phyloP scores from a whole-genome alignment of 768 basidiomycete genomes.

The Phaeotremella skinneri region DNA sequence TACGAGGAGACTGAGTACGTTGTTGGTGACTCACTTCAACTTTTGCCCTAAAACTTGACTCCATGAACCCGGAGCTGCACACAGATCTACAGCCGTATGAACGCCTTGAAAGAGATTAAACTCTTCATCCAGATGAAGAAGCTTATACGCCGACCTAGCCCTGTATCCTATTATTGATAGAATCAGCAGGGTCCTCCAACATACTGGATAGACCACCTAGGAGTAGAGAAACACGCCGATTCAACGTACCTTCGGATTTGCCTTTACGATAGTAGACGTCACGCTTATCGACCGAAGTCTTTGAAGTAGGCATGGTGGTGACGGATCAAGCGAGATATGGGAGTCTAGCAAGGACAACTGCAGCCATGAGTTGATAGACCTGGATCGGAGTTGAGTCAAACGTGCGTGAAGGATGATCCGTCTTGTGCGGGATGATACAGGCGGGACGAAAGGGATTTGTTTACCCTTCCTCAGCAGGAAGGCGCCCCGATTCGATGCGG shows the following conservation, averaged over 20 bases:
- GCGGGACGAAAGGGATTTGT: not conserved
- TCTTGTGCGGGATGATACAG: not conserved
- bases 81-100: conserved; percentile 48
- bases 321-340: not conserved
- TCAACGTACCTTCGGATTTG: conserved; percentile 27
- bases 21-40: conserved; percentile 38
- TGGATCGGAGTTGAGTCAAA: not conserved
- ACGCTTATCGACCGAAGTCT: conserved; percentile 47
- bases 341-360: too few species aligned
- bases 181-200: not conserved
- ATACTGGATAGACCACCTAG: not conserved
- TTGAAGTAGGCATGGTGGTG: conserved; percentile 42
- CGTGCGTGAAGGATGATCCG: not conserved
- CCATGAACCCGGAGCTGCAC: conserved; percentile 53
- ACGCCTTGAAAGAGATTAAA: conserved; percentile 49
- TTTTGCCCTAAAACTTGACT: conserved; percentile 52
- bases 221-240: not conserved
- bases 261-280: conserved; percentile 50
- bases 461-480: not conserved
- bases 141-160: conserved; percentile 50
- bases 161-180: conserved; percentile 34
- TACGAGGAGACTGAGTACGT: conserved; percentile 2
- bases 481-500: not conserved
- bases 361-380: too few species aligned
- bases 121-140: conserved; percentile 50